phyloP scores from a whole-genome alignment of 495 filamentous ascomycete genomes.

The Hyphodiscus hymeniophilus region DNA sequence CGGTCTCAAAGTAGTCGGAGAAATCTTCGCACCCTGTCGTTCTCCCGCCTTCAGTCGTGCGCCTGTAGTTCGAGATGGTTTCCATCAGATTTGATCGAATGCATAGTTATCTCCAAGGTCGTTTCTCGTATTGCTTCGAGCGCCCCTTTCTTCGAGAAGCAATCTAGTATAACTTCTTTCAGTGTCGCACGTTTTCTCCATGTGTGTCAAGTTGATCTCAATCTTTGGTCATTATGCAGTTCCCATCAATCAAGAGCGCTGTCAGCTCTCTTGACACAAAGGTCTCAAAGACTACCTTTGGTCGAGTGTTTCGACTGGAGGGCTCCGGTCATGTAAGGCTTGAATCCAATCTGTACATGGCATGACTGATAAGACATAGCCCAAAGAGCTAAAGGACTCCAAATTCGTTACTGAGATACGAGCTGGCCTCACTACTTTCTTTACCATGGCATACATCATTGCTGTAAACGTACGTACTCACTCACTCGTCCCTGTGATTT shows the following conservation, averaged over 20 bases:
- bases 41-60: too few species aligned
- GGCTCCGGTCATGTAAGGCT: conserved; percentile 55
- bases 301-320: conserved; percentile 63
- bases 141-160: neutral
- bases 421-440: conserved; percentile 77
- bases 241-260: conserved; percentile 5
- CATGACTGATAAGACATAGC: conserved; percentile 10
- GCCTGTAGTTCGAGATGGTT: too few species aligned
- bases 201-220: conserved; percentile 3
- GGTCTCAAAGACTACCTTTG: conserved; percentile 43
- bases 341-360: neutral
- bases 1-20: too few species aligned
- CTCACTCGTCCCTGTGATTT: neutral
- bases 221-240: conserved; percentile 10
- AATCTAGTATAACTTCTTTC: neutral
- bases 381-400: conserved; percentile 50
- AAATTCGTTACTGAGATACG: conserved; percentile 70
- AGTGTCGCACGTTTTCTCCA: conserved; percentile 20
- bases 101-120: too few species aligned
- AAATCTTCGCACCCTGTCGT: too few species aligned
- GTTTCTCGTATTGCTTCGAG: neutral
- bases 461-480: conserved; percentile 44
- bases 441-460: conserved; percentile 79
- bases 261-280: conserved; percentile 24
- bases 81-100: too few species aligned